A percentile compares a stretch with the other conserved stretches of the same genome.
Conservation (phyloP, 2,329 filamentous ascomycete species). For the Fusarium sterilihyphosum region DNA sequence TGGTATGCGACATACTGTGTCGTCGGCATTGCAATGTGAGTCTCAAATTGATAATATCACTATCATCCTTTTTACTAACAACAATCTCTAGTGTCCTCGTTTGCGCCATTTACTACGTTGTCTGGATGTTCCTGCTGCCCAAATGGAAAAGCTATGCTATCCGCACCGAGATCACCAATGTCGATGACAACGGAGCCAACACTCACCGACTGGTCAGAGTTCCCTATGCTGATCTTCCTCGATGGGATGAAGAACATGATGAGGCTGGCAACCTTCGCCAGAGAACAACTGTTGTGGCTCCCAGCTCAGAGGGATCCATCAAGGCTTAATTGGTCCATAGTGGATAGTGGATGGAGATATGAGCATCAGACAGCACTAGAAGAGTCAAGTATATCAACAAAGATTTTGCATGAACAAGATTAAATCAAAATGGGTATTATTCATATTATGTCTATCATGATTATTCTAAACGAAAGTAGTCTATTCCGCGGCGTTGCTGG, state of each 20-base stretch:
- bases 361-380: not conserved
- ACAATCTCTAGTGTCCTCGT: conserved; percentile 53
- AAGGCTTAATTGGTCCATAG: not conserved
- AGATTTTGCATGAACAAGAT: not conserved
- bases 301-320: not conserved
- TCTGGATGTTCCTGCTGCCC: conserved; percentile 68
- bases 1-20: conserved; percentile 78
- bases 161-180: conserved; percentile 62
- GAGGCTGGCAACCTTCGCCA: conserved; percentile 47
- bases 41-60: conserved; percentile 13
- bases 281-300: not conserved
- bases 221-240: conserved; percentile 57
- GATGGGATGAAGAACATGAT: conserved; percentile 70
- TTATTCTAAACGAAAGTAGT: rapidly evolving
- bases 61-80: not conserved
- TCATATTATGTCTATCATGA: not conserved
- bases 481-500: conserved; percentile 41
- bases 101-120: conserved; percentile 66
- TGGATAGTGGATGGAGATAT: rapidly evolving
- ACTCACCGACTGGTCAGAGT: conserved; percentile 64
- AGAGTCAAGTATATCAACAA: rapidly evolving
- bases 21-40: conserved; percentile 71
- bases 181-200: conserved; percentile 52
- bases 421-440: conserved; percentile 6
- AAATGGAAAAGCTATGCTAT: conserved; percentile 62